A percentile compares a stretch with the other conserved stretches of the same genome.
Evolutionary conservation across 2,329 filamentous ascomycete species (phyloP).

Genomic region (Penicillium freii): DNA sequence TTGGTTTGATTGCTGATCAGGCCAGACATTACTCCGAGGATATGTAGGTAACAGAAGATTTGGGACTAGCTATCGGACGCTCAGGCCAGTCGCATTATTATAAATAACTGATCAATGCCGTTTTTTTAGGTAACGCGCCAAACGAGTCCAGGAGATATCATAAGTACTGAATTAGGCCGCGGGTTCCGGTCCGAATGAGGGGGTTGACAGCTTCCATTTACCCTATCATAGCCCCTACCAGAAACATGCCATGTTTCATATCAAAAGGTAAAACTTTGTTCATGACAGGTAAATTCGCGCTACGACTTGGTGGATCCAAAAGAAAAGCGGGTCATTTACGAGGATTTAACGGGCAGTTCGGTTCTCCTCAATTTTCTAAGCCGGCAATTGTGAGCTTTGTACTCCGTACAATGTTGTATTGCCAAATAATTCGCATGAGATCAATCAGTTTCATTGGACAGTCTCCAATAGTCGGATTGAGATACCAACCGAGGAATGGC

Average conservation of each 20-base stretch:
- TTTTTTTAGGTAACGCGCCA: not conserved
- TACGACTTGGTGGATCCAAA: not conserved
- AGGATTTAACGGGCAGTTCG: not conserved
- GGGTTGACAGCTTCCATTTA: not conserved
- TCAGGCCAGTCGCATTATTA: not conserved
- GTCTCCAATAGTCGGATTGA: not conserved
- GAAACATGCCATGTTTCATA: not conserved
- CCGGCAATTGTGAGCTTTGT: not conserved
- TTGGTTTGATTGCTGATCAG: slow-evolving; percentile 4
- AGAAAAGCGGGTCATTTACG: slow-evolving; percentile 1
- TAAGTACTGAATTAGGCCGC: not conserved
- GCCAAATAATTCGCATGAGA: not conserved
- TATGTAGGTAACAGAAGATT: not conserved
- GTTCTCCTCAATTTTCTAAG: not conserved
- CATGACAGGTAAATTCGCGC: not conserved
- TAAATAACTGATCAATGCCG: not conserved
- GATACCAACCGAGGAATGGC: not conserved
- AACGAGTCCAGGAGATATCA: not conserved
- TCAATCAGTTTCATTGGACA: not conserved
- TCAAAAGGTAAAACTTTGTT: not conserved
- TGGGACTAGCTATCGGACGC: not conserved
- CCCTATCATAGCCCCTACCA: not conserved
- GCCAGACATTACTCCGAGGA: not conserved
- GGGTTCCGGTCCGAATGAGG: not conserved
- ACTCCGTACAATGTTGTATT: not conserved